Conservation (phyloP, 805 yeast species). For the Schwanniomyces polymorphus region DNA sequence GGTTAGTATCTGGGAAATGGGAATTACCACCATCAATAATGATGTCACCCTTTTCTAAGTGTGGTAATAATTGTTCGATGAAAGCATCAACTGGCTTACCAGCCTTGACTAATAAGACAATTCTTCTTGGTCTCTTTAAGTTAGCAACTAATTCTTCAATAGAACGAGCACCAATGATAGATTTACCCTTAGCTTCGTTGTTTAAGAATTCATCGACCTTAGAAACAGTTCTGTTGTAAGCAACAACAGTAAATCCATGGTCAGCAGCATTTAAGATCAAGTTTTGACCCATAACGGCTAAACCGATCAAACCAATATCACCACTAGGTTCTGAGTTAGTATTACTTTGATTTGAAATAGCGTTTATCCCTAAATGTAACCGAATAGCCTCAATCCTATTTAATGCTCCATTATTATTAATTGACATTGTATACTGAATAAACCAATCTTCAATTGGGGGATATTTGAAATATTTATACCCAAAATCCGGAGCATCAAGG, state of each 20-base stretch:
- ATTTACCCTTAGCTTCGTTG: slow-evolving; percentile 96
- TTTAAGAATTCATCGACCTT: slow-evolving; percentile 93
- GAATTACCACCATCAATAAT: slow-evolving; percentile 99
- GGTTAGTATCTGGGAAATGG: slow-evolving; percentile 97
- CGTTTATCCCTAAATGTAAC: slow-evolving; percentile 2
- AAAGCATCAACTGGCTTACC: slow-evolving; percentile 93
- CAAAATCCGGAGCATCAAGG: neutral
- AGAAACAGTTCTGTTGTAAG: slow-evolving; percentile 95
- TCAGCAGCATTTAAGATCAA: slow-evolving; percentile 97
- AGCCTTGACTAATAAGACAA: slow-evolving; percentile 92
- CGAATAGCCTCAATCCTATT: slow-evolving; percentile 2
- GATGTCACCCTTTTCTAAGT: slow-evolving; percentile 94
- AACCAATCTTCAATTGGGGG: neutral
- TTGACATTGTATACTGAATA: neutral
- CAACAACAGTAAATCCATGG: slow-evolving; percentile 97
- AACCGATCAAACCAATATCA: slow-evolving; percentile 98
- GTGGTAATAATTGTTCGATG: slow-evolving; percentile 84
- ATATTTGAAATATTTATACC: neutral
- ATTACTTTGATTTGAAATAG: slow-evolving; percentile 19
- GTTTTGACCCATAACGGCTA: slow-evolving; percentile 99
- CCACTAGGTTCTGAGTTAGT: slow-evolving; percentile 47
- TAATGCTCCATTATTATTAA: neutral
- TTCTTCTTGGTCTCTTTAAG: slow-evolving; percentile 96
- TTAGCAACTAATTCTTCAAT: slow-evolving; percentile 82
- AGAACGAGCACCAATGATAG: slow-evolving; percentile 94